Percentiles rank a stretch among this genome's conserved stretches.
phyloP scores from a whole-genome alignment of 495 filamentous ascomycete species.

The Tuber indicum region DNA sequence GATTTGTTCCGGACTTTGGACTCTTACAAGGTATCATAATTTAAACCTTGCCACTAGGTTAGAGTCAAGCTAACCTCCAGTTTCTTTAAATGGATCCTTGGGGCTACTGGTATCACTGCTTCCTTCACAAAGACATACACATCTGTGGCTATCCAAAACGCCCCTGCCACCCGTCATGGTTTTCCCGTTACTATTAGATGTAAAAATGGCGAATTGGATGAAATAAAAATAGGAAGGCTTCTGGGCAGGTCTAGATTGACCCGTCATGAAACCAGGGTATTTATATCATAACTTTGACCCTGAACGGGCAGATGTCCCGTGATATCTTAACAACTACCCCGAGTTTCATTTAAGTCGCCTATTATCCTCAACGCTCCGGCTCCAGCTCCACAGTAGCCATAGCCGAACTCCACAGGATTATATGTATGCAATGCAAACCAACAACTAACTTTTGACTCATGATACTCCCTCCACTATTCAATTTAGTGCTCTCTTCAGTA shows the following conservation, averaged over 20 bases:
- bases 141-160: slow-evolving; percentile 54
- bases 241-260: too few species aligned
- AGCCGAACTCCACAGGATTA: neutral
- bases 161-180: slow-evolving; percentile 59
- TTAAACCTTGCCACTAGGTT: neutral
- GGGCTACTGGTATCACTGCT: slow-evolving; percentile 59
- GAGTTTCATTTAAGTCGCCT: neutral
- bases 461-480: neutral
- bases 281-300: too few species aligned
- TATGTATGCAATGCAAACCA: neutral
- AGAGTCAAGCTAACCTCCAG: neutral
- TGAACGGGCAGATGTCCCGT: too few species aligned
- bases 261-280: too few species aligned
- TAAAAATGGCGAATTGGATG: slow-evolving; percentile 55
- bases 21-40: slow-evolving; percentile 51
- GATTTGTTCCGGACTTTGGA: slow-evolving; percentile 52
- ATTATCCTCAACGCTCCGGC: neutral
- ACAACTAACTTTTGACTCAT: neutral
- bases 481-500: neutral
- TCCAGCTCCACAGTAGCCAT: neutral
- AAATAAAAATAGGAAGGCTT: slow-evolving; percentile 43
- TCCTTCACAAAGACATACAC: slow-evolving; percentile 57
- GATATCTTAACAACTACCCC: too few species aligned
- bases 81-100: slow-evolving; percentile 48
- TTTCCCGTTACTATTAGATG: slow-evolving; percentile 65